Percentiles rank a stretch among this genome's conserved stretches.
Conservation (phyloP, 1,284 basidiomycete genomes). For the Sporisorium iseilematis-ciliati region DNA sequence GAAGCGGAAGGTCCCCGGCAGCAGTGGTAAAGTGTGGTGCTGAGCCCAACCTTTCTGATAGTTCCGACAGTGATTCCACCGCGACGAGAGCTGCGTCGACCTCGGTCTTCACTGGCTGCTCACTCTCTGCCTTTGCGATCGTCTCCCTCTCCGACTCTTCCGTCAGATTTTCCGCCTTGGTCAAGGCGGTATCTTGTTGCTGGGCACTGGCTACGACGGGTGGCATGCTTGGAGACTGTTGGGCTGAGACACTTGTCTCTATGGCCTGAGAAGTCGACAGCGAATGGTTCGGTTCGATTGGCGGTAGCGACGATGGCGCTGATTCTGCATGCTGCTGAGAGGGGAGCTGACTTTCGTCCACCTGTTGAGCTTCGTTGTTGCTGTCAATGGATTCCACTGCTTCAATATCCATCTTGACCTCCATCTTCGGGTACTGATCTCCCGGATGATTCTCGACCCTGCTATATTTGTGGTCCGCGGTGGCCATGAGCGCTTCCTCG, state of each 20-base stretch:
- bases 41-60: neutral
- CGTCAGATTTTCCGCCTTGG: neutral
- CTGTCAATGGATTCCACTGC: neutral
- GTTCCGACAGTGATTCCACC: neutral
- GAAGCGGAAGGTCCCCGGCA: neutral
- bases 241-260: neutral
- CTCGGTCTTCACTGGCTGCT: neutral
- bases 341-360: neutral
- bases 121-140: neutral
- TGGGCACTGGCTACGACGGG: neutral
- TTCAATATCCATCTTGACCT: neutral
- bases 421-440: neutral
- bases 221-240: neutral
- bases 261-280: neutral
- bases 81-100: neutral
- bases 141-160: neutral
- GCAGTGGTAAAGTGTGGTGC: neutral
- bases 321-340: neutral
- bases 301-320: neutral
- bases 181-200: neutral
- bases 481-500: constrained; percentile 22
- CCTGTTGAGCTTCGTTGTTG: neutral
- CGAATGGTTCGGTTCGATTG: neutral
- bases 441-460: neutral
- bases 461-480: neutral